Percentiles rank a stretch among this genome's conserved stretches.
phyloP scores from a whole-genome alignment of 768 basidiomycete genomes.

The Pulveroboletus frians region DNA sequence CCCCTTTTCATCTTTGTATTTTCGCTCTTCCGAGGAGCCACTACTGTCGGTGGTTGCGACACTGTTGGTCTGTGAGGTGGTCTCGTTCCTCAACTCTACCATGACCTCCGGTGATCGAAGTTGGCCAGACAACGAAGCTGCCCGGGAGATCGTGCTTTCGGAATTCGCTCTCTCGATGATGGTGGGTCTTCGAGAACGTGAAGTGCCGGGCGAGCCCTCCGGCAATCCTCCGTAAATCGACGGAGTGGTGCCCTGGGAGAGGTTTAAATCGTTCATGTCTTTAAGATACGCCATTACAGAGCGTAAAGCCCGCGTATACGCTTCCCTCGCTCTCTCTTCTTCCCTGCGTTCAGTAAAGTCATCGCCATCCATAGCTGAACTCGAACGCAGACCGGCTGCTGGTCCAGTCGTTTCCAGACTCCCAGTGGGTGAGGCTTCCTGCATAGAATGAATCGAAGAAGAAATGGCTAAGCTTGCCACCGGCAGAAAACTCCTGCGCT shows the following conservation, averaged over 20 bases:
- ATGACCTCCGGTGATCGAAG: constrained; percentile 65
- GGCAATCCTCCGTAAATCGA: constrained; percentile 54
- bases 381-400: constrained; percentile 34
- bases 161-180: constrained; percentile 42
- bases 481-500: constrained; percentile 86
- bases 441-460: constrained; percentile 57
- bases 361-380: constrained; percentile 40
- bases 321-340: constrained; percentile 66
- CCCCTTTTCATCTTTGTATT: constrained; percentile 85
- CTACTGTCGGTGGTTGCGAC: constrained; percentile 68
- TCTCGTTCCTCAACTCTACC: constrained; percentile 53
- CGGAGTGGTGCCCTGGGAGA: constrained; percentile 51
- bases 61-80: constrained; percentile 62
- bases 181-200: constrained; percentile 64
- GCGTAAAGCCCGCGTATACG: constrained; percentile 74
- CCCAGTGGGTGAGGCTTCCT: constrained; percentile 42
- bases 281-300: constrained; percentile 94
- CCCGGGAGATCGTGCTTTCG: constrained; percentile 51
- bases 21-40: constrained; percentile 74
- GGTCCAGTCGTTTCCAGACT: constrained; percentile 29
- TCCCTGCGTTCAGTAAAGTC: constrained; percentile 51
- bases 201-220: constrained; percentile 36
- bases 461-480: constrained; percentile 58
- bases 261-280: constrained; percentile 89
- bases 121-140: constrained; percentile 49